Evolutionary conservation across 192 early-diverging fungal species (phyloP).

Genomic region (Podila horticola): DNA sequence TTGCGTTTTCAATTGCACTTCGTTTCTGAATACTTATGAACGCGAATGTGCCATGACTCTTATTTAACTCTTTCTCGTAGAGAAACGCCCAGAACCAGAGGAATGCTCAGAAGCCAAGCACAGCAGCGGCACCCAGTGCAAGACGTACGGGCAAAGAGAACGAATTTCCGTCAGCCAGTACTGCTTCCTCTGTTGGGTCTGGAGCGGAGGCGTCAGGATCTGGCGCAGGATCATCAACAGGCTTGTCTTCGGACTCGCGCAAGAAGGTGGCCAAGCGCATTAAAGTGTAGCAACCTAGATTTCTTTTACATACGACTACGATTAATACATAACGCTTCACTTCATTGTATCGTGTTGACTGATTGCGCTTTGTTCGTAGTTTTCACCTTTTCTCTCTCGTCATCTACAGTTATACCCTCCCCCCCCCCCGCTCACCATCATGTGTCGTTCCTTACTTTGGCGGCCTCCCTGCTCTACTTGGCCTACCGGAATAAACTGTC

Average conservation of each 20-base stretch:
- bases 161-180: constrained; percentile 1
- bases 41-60: not conserved
- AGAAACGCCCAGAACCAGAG: constrained; percentile 29
- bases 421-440: too few species aligned
- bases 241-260: not conserved
- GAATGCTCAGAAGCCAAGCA: not conserved
- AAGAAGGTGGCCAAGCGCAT: constrained; percentile 28
- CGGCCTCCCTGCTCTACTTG: too few species aligned
- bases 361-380: too few species aligned
- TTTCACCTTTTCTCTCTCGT: too few species aligned
- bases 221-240: too few species aligned
- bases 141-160: constrained; percentile 20
- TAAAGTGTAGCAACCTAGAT: constrained; percentile 7
- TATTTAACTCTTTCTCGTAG: not conserved
- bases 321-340: too few species aligned
- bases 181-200: not conserved
- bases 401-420: too few species aligned
- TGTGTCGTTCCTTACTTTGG: too few species aligned
- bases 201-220: not conserved
- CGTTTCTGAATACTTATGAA: not conserved
- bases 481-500: too few species aligned
- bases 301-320: too few species aligned
- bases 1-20: not conserved
- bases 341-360: too few species aligned
- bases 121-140: not conserved